These are phyloP conservation scores for Mycena galericulata DNA, from an alignment of 768 basidiomycete species.

Conservation along the genomic window DNA sequence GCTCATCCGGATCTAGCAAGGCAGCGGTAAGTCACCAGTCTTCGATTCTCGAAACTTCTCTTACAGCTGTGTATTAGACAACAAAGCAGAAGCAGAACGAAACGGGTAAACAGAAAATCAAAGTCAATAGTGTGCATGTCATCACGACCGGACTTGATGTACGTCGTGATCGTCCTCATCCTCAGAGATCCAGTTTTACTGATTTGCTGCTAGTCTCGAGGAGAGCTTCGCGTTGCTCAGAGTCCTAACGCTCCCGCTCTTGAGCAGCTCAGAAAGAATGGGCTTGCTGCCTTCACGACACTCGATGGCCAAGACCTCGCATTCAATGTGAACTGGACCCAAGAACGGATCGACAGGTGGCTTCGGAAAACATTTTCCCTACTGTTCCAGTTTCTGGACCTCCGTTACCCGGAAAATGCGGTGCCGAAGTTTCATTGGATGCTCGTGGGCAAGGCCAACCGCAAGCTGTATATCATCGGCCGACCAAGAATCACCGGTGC, in stretches of 20 bases:
- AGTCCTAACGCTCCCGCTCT: not conserved
- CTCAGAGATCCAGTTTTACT: not conserved
- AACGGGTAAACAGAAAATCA: too few relatives aligned
- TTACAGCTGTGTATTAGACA: too few relatives aligned
- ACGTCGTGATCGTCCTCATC: too few relatives aligned
- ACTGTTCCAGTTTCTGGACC: conserved; percentile 7
- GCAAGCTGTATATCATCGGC: not conserved
- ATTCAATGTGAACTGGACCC: not conserved
- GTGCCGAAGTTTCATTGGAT: not conserved
- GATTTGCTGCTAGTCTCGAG: not conserved
- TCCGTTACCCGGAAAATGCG: conserved; percentile 1
- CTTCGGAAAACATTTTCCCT: not conserved
- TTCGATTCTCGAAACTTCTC: too few relatives aligned
- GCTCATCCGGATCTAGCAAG: not conserved
- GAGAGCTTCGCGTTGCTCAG: not conserved
- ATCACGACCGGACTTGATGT: too few relatives aligned
- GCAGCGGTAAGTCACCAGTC: too few relatives aligned
- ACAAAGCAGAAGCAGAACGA: too few relatives aligned
- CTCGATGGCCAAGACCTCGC: not conserved
- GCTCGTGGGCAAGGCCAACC: not conserved
- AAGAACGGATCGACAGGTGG: not conserved
- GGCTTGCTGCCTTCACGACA: not conserved
- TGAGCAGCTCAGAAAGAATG: not conserved
- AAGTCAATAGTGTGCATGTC: too few relatives aligned
- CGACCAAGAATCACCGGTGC: not conserved